Evolutionary conservation across 345 rosid genomes (phyloP).

Genomic region (Pistacia atlantica): DNA sequence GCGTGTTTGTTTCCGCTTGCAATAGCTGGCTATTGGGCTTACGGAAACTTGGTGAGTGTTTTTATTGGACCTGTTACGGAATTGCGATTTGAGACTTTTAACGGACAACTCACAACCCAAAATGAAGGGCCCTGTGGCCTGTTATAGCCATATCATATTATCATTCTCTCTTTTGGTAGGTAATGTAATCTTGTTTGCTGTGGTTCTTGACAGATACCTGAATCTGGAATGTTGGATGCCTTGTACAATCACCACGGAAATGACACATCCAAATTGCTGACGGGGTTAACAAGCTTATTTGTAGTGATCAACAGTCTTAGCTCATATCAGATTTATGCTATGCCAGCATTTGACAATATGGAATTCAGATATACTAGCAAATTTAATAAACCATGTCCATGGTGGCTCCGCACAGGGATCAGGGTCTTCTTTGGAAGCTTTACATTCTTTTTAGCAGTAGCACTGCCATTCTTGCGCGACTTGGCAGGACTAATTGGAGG

Average conservation of each 20-base stretch:
- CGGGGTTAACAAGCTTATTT: constrained; percentile 45
- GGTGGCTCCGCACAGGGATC: constrained; percentile 47
- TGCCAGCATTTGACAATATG: constrained; percentile 62
- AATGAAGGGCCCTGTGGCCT: background rate
- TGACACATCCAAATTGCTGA: constrained; percentile 35
- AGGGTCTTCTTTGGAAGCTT: constrained; percentile 50
- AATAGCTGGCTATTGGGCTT: constrained; percentile 55
- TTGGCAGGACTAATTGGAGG: constrained; percentile 65
- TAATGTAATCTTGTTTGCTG: no score
- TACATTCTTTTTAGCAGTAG: constrained; percentile 49
- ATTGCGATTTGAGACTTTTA: no score
- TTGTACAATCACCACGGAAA: constrained; percentile 36
- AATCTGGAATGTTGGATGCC: constrained; percentile 44
- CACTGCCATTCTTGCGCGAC: constrained; percentile 57
- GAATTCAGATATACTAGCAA: constrained; percentile 51
- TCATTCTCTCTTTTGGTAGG: no score
- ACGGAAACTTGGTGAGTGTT: constrained; percentile 46
- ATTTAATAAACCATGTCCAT: constrained; percentile 48
- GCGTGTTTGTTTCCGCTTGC: constrained; percentile 61
- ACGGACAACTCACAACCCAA: no score
- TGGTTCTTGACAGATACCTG: constrained; percentile 33
- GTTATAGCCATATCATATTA: no score
- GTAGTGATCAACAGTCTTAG: constrained; percentile 56
- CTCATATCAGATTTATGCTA: constrained; percentile 63
- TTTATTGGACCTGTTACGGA: no score